Conservation (phyloP, 352 stramenopile genomes). For the Globisporangium cederbergense region DNA sequence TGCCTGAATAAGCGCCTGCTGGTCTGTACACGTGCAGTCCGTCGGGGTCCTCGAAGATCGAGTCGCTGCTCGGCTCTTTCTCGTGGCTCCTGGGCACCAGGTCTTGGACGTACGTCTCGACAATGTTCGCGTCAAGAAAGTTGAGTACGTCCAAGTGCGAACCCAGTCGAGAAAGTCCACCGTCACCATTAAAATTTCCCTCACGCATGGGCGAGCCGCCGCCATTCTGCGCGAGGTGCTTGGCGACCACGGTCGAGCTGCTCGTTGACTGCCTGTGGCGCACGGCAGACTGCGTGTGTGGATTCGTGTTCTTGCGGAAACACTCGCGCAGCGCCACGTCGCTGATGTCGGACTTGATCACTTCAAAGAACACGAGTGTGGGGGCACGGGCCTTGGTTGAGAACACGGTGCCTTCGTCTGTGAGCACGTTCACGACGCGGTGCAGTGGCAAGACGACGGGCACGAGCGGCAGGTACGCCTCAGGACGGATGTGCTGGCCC, state of each 20-base stretch:
- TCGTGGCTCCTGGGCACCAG: conserved; percentile 15
- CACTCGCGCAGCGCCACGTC: conserved; percentile 21
- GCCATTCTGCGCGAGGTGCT: background rate
- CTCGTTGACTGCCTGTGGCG: conserved; percentile 1
- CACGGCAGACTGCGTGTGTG: conserved; percentile 2
- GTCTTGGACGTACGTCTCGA: conserved; percentile 44
- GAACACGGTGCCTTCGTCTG: conserved; percentile 64
- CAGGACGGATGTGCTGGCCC: conserved; percentile 40
- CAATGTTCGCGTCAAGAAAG: conserved; percentile 48
- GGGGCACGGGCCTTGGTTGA: conserved; percentile 64
- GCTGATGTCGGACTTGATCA: conserved; percentile 31
- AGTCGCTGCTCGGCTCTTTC: conserved; percentile 19
- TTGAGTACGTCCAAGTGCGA: conserved; percentile 43
- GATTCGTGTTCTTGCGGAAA: conserved; percentile 19
- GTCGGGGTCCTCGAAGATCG: conserved; percentile 33
- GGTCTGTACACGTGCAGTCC: conserved; percentile 21
- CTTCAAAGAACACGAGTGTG: conserved; percentile 66
- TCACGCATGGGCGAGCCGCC: background rate
- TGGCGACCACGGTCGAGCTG: background rate
- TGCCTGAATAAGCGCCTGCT: background rate
- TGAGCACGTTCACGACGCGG: conserved; percentile 49
- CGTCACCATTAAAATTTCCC: background rate
- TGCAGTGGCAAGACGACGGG: conserved; percentile 24
- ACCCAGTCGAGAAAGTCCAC: conserved; percentile 9
- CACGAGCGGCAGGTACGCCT: conserved; percentile 47